Evolutionary conservation across 2,329 filamentous ascomycete genomes (phyloP).

Genomic region (Mollisiaceae sp.): DNA sequence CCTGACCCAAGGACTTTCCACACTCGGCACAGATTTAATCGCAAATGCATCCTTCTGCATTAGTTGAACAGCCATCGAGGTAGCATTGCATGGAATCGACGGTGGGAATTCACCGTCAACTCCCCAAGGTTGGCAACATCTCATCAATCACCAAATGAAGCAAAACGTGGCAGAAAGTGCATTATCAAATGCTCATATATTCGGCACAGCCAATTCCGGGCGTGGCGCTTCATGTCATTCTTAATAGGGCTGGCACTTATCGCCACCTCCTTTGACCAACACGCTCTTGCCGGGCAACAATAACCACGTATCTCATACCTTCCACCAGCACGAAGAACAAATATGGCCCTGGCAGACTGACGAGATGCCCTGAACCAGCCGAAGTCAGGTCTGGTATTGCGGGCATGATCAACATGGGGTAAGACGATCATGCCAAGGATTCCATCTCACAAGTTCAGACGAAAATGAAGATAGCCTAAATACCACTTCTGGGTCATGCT

Average conservation of each 20-base stretch:
- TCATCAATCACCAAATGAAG: neutral
- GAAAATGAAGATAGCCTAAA: slow-evolving; percentile 4
- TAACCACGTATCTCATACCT: neutral
- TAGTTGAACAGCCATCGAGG: neutral
- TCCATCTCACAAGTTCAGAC: slow-evolving; percentile 13
- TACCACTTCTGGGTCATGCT: slow-evolving; percentile 6
- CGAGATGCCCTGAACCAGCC: neutral
- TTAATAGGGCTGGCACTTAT: neutral
- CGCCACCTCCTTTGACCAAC: neutral
- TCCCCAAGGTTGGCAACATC: neutral
- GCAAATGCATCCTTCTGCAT: neutral
- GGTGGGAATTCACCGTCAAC: neutral
- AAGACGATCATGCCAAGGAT: neutral
- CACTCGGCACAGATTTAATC: neutral
- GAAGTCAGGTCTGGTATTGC: neutral
- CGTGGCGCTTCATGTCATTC: neutral
- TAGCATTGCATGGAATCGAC: neutral
- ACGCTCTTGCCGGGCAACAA: neutral
- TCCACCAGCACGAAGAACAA: neutral
- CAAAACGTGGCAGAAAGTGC: neutral
- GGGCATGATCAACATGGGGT: neutral
- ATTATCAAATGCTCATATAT: neutral
- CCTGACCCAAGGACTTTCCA: neutral
- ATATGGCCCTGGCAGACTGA: neutral
- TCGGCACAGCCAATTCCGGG: neutral